phyloP scores from a whole-genome alignment of 2,329 filamentous ascomycete species.

The Phialophora tarda region DNA sequence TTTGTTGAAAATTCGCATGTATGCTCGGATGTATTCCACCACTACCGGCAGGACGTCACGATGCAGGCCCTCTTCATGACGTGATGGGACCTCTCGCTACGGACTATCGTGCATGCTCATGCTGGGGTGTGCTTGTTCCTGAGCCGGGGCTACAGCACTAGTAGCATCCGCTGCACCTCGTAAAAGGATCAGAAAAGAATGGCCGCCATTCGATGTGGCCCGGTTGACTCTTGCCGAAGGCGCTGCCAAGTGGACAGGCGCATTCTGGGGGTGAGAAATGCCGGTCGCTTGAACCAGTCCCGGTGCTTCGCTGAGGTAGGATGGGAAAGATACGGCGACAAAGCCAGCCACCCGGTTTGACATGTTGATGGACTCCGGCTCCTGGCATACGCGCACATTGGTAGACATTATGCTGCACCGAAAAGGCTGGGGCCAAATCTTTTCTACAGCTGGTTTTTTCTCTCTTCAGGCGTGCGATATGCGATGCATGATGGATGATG shows the following conservation, averaged over 20 bases:
- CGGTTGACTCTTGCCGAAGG: neutral
- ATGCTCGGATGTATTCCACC: neutral
- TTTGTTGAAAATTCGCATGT: neutral
- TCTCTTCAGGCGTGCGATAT: neutral
- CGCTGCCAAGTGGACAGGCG: neutral
- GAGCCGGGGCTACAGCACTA: neutral
- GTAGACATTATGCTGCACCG: neutral
- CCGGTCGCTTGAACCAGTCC: neutral
- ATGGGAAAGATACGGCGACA: neutral
- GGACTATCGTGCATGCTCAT: neutral
- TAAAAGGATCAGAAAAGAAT: neutral
- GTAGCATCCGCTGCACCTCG: neutral
- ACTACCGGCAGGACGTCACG: neutral
- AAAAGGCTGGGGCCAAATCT: neutral
- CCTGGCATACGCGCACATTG: neutral
- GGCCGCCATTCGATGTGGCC: neutral
- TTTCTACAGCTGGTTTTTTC: neutral
- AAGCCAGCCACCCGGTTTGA: neutral
- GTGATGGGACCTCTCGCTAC: neutral
- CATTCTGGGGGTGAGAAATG: neutral
- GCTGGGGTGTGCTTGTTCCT: slow-evolving; percentile 3
- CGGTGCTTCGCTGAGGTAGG: neutral
- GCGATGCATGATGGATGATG: neutral
- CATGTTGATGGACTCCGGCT: neutral
- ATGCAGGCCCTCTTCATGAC: neutral